phyloP scores from a whole-genome alignment of 805 yeast genomes.

The Schwanniomyces pseudopolymorphus region DNA sequence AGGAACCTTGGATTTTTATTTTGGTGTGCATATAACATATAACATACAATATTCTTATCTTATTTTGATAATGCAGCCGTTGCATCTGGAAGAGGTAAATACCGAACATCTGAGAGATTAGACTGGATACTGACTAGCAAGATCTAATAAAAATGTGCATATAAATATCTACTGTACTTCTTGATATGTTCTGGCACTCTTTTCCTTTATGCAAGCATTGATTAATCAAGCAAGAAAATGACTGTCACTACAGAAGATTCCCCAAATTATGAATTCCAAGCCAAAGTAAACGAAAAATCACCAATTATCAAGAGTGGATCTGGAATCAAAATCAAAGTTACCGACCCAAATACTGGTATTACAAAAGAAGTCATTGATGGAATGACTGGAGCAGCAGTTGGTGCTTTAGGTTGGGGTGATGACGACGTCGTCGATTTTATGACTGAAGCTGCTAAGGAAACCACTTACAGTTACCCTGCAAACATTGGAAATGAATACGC shows the following conservation, averaged over 20 bases:
- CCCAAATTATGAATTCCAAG: slow-evolving; percentile 35
- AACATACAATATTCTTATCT: not conserved
- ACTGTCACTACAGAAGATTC: not conserved
- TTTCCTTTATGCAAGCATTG: not conserved
- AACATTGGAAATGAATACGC: slow-evolving; percentile 21
- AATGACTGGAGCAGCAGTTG: slow-evolving; percentile 32
- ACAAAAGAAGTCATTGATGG: slow-evolving; percentile 23
- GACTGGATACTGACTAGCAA: too few species aligned
- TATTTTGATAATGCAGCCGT: not conserved
- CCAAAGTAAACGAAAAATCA: slow-evolving; percentile 33
- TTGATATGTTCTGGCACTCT: not conserved
- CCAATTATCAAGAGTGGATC: slow-evolving; percentile 43
- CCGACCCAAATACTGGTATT: slow-evolving; percentile 41
- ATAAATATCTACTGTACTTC: too few species aligned
- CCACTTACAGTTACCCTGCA: slow-evolving; percentile 25
- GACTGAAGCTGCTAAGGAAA: slow-evolving; percentile 19
- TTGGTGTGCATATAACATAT: not conserved
- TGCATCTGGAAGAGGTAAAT: not conserved
- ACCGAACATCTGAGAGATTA: too few species aligned
- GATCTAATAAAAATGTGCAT: too few species aligned
- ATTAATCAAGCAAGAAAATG: not conserved
- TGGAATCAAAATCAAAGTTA: slow-evolving; percentile 41
- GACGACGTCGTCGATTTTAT: slow-evolving; percentile 18
- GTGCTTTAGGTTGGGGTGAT: slow-evolving; percentile 35
- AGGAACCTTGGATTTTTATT: too few species aligned